phyloP scores from a whole-genome alignment of 306 rosid genomes.

The cucumber (Cucumis sativus) region DNA sequence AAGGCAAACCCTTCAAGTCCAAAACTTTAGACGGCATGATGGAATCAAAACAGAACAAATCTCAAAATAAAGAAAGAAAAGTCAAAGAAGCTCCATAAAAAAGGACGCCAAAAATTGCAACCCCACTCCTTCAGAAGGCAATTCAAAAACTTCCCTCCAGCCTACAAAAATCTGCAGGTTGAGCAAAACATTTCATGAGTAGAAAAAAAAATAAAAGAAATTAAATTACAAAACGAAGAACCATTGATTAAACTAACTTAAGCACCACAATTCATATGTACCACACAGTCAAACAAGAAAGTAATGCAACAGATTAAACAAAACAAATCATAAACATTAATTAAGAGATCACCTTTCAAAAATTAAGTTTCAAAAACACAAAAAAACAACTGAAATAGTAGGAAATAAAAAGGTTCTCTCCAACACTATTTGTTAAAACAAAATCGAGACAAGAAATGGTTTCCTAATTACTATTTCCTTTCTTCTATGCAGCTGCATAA shows the following conservation, averaged over 20 bases:
- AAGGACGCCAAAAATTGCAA: constrained; percentile 3
- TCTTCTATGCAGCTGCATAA: too few species aligned
- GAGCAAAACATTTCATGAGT: neutral
- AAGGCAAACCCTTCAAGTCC: constrained; percentile 34
- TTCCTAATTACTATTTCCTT: too few species aligned
- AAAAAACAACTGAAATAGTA: neutral
- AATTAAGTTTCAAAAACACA: neutral
- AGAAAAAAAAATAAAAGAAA: neutral
- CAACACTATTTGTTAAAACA: neutral
- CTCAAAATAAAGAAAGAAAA: neutral
- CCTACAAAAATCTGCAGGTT: neutral
- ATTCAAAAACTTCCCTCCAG: constrained; percentile 10
- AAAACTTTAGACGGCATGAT: constrained; percentile 31
- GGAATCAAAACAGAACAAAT: constrained; percentile 17
- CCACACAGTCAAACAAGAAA: neutral
- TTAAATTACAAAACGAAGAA: neutral
- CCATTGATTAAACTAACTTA: neutral
- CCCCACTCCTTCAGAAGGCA: constrained; percentile 7
- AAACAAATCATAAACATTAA: neutral
- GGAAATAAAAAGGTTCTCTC: neutral
- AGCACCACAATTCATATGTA: neutral
- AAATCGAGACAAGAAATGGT: neutral
- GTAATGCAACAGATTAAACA: neutral
- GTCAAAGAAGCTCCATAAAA: constrained; percentile 12
- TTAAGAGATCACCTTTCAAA: neutral